A percentile compares a stretch with the other conserved stretches of the same genome.
Evolutionary conservation across 73 alveolate species (phyloP).

Genomic region (Paramecium biaurelia): DNA sequence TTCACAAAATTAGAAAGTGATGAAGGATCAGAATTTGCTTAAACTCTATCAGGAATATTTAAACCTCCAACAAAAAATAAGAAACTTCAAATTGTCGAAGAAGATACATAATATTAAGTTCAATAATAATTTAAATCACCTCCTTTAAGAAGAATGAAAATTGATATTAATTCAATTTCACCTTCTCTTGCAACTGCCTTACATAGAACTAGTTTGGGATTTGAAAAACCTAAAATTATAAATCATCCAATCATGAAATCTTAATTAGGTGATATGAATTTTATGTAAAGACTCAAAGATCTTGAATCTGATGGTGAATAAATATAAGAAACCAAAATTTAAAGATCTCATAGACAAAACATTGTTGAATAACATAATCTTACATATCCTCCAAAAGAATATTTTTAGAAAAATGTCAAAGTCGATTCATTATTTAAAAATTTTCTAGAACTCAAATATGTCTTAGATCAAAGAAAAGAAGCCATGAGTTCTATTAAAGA

Average conservation of each 20-base stretch:
- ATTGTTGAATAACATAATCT: background rate
- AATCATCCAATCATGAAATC: background rate
- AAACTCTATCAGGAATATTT: background rate
- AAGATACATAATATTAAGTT: background rate
- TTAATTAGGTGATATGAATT: background rate
- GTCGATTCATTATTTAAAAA: background rate
- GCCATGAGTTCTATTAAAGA: background rate
- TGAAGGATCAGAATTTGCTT: constrained; percentile 18
- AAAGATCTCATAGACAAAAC: background rate
- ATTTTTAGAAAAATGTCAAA: background rate
- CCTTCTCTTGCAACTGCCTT: constrained; percentile 34
- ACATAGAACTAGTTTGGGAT: background rate
- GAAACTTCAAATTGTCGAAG: background rate
- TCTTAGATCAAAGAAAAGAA: background rate
- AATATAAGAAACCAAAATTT: background rate
- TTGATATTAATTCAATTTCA: constrained; percentile 3
- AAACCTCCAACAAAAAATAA: background rate
- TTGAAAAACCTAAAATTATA: constrained; percentile 8
- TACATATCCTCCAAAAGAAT: constrained; percentile 30
- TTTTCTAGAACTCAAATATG: constrained; percentile 12
- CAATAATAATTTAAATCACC: background rate
- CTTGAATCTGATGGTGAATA: background rate
- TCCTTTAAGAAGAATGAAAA: constrained; percentile 3
- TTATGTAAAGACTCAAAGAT: background rate
- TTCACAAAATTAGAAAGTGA: background rate